Evolutionary conservation across 805 yeast genomes (phyloP).

Genomic region (Nakazawaea anatomiae): DNA sequence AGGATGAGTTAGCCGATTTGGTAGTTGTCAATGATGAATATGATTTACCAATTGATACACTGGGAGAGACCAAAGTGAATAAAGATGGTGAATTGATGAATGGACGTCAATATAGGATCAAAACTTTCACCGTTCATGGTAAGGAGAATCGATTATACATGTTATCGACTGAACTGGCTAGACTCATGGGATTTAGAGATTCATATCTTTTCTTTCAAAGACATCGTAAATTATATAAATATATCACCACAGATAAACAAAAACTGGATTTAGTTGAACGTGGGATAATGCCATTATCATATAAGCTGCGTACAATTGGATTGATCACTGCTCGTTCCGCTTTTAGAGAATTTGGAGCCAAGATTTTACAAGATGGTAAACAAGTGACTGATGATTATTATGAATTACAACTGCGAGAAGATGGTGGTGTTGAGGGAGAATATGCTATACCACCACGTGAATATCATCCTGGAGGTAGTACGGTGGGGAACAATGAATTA

Average conservation of each 20-base stretch:
- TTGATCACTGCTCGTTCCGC: constrained; percentile 87
- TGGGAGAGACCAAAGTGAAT: constrained; percentile 73
- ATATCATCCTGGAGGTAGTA: constrained; percentile 7
- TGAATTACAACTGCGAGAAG: constrained; percentile 50
- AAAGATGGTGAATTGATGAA: constrained; percentile 61
- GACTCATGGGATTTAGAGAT: constrained; percentile 91
- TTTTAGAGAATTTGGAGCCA: constrained; percentile 88
- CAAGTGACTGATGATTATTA: constrained; percentile 86
- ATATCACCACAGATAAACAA: constrained; percentile 68
- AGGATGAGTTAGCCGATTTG: constrained; percentile 32
- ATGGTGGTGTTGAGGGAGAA: constrained; percentile 67
- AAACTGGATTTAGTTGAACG: constrained; percentile 78
- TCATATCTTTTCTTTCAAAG: constrained; percentile 86
- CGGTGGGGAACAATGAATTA: constrained; percentile 4
- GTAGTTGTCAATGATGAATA: constrained; percentile 72
- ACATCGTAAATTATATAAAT: constrained; percentile 69
- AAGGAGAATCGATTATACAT: constrained; percentile 73
- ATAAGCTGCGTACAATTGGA: constrained; percentile 85
- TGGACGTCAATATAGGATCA: constrained; percentile 68
- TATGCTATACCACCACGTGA: constrained; percentile 53
- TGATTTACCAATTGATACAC: constrained; percentile 66
- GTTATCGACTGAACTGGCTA: constrained; percentile 94
- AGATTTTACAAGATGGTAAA: constrained; percentile 71
- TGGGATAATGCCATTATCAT: constrained; percentile 80
- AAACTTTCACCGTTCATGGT: constrained; percentile 57